Evolutionary conservation across 129 eudicot genomes (phyloP).

Genomic region (Rutidosis leptorrhynchoides): DNA sequence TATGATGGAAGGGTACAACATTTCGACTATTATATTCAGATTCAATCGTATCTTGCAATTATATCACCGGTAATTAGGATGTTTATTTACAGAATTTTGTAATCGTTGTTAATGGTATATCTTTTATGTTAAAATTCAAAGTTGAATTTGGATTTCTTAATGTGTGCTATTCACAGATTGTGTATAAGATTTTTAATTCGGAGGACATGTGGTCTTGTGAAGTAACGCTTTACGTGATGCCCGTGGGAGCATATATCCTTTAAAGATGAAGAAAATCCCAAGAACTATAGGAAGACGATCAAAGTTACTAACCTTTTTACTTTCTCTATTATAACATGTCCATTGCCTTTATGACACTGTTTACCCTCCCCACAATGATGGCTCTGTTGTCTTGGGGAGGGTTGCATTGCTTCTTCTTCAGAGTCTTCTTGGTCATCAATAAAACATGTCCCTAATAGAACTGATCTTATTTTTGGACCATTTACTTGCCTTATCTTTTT

Average conservation of each 20-base stretch:
- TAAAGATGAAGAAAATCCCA: constrained; percentile 93
- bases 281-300: constrained; percentile 83
- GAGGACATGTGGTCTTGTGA: constrained; percentile 99
- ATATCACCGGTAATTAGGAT: background rate
- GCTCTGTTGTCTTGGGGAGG: too few relatives aligned
- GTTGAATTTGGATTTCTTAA: constrained; percentile 11
- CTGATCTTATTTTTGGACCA: constrained; percentile 2
- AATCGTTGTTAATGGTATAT: background rate
- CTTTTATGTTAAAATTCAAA: background rate
- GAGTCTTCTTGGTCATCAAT: background rate
- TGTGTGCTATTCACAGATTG: constrained; percentile 5
- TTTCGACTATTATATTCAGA: background rate
- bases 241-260: constrained; percentile 94
- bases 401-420: constrained; percentile 2
- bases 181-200: constrained; percentile 33
- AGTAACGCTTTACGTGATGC: constrained; percentile 84
- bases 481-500: constrained; percentile 10
- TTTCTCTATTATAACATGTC: background rate
- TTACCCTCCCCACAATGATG: too few relatives aligned
- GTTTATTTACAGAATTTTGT: background rate
- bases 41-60: background rate
- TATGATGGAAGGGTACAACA: constrained; percentile 85
- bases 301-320: constrained; percentile 39
- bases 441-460: background rate
- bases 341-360: constrained; percentile 8